A percentile compares a stretch with the other conserved stretches of the same genome.
Conservation (phyloP, 192 early-diverging fungal species). For the Mortierella antarctica region DNA sequence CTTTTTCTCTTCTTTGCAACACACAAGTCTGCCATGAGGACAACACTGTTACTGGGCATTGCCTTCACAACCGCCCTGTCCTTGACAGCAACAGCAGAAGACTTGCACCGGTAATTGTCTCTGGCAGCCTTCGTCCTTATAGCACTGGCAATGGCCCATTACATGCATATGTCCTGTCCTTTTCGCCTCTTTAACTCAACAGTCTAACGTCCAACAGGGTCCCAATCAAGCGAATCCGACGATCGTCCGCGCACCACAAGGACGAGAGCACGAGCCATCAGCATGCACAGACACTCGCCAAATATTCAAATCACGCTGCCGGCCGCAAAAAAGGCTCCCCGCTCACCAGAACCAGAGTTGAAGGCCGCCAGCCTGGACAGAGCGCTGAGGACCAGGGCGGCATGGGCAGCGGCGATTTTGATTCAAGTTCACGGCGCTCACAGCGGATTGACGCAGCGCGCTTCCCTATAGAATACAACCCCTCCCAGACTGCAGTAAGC, state of each 20-base stretch:
- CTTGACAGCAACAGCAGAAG: no score
- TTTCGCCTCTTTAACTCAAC: background rate
- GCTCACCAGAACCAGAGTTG: no score
- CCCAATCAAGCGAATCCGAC: background rate
- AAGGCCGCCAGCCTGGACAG: no score
- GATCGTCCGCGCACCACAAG: background rate
- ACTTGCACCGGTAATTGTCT: no score
- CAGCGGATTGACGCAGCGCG: constrained; percentile 3
- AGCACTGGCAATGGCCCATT: no score
- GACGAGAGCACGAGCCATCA: constrained; percentile 2
- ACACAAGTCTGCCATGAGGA: no score
- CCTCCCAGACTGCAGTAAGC: constrained; percentile 8
- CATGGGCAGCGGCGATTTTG: background rate
- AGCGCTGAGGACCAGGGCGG: background rate
- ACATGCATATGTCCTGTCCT: no score
- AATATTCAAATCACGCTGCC: background rate
- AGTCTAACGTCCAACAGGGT: background rate
- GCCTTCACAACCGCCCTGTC: no score
- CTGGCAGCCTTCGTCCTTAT: no score
- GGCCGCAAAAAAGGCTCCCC: no score
- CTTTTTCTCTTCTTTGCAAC: no score
- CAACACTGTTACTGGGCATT: no score
- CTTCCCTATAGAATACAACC: constrained; percentile 16
- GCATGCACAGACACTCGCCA: background rate
- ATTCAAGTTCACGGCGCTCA: background rate